Evolutionary conservation across 1,139 yeast genomes (phyloP), one percentile per base, ranked within the genome.

Genomic region (Lodderomyces parapsilosis): DNA sequence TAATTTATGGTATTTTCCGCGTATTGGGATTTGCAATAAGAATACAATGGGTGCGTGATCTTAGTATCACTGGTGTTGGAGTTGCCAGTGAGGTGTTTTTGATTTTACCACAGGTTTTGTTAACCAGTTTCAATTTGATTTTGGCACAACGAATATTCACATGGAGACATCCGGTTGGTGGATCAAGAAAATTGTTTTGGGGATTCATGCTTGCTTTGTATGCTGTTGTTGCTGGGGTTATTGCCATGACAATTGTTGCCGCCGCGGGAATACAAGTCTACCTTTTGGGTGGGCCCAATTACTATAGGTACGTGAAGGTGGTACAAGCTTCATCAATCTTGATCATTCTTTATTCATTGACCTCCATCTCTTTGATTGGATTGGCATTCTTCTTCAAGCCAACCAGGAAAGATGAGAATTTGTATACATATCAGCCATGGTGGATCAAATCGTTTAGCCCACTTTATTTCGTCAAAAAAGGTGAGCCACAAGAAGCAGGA

Each of bases 111-210:
- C 69, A 81, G 6, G 76, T 82, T 40, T 54, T 81, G 14, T 56
- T 83, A 35, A 78, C 80, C 18, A 74, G 84, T 1, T 67, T 79
- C 51, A 82, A 83, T 56, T 74, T 85, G 61, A 76, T 84, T 36
- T 66, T 86, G 48, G 90, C 90, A 4, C 93, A 86, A 60, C 74
- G 95, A 52, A 71, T 86, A 37, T 86, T 85, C 64, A 84, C 91
- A 7, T 84, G 93, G 89, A 71, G 87, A 57, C 94, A 86, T 57
- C 94, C 95, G 3, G 85, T 81, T 39, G 79, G 86, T 24, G 94
- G 93, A 43, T 72, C 81, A 18, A 61, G 78, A 38, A 65, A 60
- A 43, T 55, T 74, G 38, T 82, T 84, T 56, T 80, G 85, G 80
- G 49, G 52, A 13, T 46, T 68, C 35, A 82, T 86, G 86, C 57